Percentiles rank a stretch among this genome's conserved stretches.
Evolutionary conservation across 768 basidiomycete species (phyloP).

Genomic region (Phanerodontia chrysosporium): DNA sequence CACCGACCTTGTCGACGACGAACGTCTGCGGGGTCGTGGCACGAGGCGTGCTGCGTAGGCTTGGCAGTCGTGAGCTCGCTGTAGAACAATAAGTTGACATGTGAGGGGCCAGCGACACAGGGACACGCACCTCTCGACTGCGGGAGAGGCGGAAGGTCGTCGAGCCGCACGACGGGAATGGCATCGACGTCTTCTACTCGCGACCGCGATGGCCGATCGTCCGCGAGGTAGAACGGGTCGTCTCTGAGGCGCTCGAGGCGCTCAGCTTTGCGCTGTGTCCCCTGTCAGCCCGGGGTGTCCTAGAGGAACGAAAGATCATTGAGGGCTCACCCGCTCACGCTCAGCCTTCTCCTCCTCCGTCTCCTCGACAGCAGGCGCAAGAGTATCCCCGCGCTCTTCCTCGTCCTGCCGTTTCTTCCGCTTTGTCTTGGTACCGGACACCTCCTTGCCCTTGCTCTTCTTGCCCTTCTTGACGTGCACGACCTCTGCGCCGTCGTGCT

Average conservation of each 20-base stretch:
- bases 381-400: constrained; percentile 30
- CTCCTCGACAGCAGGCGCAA: constrained; percentile 41
- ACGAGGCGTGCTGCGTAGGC: constrained; percentile 17
- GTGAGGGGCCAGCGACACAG: background rate
- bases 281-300: background rate
- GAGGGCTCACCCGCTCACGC: constrained; percentile 61
- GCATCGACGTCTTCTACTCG: constrained; percentile 68
- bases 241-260: constrained; percentile 72
- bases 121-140: constrained; percentile 24
- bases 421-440: constrained; percentile 26
- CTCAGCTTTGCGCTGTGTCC: constrained; percentile 63
- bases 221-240: constrained; percentile 89
- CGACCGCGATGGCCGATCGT: constrained; percentile 41
- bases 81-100: background rate
- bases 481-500: constrained; percentile 29
- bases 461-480: constrained; percentile 36
- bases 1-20: constrained; percentile 73
- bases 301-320: background rate
- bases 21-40: constrained; percentile 42
- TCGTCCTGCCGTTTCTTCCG: constrained; percentile 44
- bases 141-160: constrained; percentile 54
- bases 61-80: constrained; percentile 19
- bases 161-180: constrained; percentile 86
- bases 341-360: constrained; percentile 56
- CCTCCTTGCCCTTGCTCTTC: constrained; percentile 45